phyloP scores from a whole-genome alignment of 345 rosid species.

The Cardamine occulta region DNA sequence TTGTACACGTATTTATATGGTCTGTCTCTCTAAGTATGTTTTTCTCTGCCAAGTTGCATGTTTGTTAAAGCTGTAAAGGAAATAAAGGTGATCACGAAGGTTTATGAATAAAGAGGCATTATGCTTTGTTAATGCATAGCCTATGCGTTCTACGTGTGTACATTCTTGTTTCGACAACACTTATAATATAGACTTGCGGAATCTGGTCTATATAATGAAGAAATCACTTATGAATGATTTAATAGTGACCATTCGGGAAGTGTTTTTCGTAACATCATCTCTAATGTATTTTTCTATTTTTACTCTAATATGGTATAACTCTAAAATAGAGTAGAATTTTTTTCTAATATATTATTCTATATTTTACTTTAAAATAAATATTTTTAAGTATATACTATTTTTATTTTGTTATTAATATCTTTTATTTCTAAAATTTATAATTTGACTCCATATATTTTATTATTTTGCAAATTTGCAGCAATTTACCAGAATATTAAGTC shows the following conservation, averaged over 20 bases:
- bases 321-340: too few relatives aligned
- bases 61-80: constrained; percentile 29
- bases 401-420: too few relatives aligned
- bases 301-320: too few relatives aligned
- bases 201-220: constrained; percentile 5
- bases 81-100: constrained; percentile 20
- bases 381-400: too few relatives aligned
- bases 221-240: not conserved
- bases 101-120: constrained; percentile 16
- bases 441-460: too few relatives aligned
- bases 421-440: too few relatives aligned
- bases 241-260: not conserved
- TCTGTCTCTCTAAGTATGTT: not conserved
- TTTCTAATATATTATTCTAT: too few relatives aligned
- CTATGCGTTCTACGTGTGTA: not conserved
- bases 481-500: too few relatives aligned
- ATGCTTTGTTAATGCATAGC: constrained; percentile 27
- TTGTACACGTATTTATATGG: constrained; percentile 4
- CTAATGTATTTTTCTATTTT: too few relatives aligned
- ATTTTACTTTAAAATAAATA: too few relatives aligned
- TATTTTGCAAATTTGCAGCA: too few relatives aligned
- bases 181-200: constrained; percentile 5
- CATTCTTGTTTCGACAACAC: not conserved
- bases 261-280: too few relatives aligned
- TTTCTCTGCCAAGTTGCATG: constrained; percentile 2